phyloP scores from a whole-genome alignment of 345 rosid species.

The Trapa incisa region DNA sequence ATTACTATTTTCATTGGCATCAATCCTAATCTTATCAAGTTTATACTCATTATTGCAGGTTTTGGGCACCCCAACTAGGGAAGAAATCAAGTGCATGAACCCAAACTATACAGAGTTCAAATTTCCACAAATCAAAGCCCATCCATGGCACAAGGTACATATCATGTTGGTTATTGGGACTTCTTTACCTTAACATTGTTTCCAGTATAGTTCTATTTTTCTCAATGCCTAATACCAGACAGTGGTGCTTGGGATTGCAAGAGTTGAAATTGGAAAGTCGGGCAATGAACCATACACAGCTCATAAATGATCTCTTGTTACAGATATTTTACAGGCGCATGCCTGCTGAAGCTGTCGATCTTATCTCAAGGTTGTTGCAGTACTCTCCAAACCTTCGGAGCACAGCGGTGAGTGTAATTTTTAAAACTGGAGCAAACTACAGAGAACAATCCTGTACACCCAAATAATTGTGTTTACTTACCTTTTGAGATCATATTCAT shows the following conservation, averaged over 20 bases:
- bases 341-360: constrained; percentile 98
- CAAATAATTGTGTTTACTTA: neutral
- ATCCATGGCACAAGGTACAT: constrained; percentile 98
- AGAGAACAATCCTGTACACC: neutral
- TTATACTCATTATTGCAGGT: constrained; percentile 32
- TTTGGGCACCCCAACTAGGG: constrained; percentile 94
- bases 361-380: constrained; percentile 86
- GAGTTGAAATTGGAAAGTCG: too few relatives aligned
- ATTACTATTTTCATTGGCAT: too few relatives aligned
- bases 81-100: constrained; percentile 98
- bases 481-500: neutral
- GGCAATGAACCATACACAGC: too few relatives aligned
- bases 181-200: neutral
- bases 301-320: neutral
- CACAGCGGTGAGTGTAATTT: constrained; percentile 58
- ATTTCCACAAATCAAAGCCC: constrained; percentile 97
- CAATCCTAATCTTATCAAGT: neutral
- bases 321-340: constrained; percentile 92
- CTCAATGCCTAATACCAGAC: too few relatives aligned
- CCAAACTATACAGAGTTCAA: constrained; percentile 95
- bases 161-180: neutral
- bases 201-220: neutral
- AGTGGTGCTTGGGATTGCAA: too few relatives aligned
- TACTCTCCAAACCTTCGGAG: constrained; percentile 94
- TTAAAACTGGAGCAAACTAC: neutral